Evolutionary conservation across 2,329 filamentous ascomycete species (phyloP), one percentile per base, ranked within the genome.

Genomic region (Amesomyces nigricolor): DNA sequence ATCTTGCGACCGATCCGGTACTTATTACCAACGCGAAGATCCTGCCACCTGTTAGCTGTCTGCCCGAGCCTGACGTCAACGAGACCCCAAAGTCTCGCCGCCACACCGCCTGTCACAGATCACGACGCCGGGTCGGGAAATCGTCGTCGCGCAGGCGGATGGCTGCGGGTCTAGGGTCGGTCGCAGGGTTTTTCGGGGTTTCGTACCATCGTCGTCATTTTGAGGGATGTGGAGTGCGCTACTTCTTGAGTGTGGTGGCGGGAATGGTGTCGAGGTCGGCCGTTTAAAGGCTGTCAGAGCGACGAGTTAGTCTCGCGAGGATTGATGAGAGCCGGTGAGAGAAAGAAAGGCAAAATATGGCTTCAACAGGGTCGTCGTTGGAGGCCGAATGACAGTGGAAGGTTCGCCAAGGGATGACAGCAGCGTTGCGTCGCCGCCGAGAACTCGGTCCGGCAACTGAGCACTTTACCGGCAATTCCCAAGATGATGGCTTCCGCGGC

Each of bases 1-100:
- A 99, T 99, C 83, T 99, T 99, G 68, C 94, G 90, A 73, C 94
- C 94, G 74, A 99, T 97, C 68, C 94, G 91, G 85, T 99, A 99
- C 72, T 99, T 97, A 75, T 97, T 97, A 75, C 94, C 94, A 76
- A 99, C 94, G 70, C 94, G 91, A 68, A 99, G 86, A 84, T 99
- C 94, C 92, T 97, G 68, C 9, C 11, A 40, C 5, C 37, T 14
- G 35, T 57, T 50, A 53, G 50, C 22, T 7, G 17, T 42, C 29
- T 17, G 45, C 32, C 9, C 14, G 11, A 17, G 22, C 19, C 39
- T 17, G 11, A 35, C 42, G 29, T 22, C 14, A 26, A 37, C 26
- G 1, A 29, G 16, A 45, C 5, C 26, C 22, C 29, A 17, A 38
- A 48, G 22, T 14, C 14, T 16, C 9, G 50, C 42, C 39, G 42